phyloP scores from a whole-genome alignment of 768 basidiomycete genomes.

The Cystobasidium tubakii region DNA sequence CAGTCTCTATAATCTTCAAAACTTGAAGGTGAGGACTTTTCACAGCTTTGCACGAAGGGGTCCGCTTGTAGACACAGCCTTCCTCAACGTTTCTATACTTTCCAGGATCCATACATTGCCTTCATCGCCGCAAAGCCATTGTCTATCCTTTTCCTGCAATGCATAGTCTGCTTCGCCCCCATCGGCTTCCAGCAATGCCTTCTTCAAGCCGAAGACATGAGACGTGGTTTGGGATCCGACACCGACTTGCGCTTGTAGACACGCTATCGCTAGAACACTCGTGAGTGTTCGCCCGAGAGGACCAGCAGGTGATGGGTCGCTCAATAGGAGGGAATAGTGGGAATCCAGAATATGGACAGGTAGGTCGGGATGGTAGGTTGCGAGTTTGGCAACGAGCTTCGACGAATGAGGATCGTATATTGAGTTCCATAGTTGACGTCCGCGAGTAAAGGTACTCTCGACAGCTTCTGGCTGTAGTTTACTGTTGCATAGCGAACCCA shows the following conservation, averaged over 20 bases:
- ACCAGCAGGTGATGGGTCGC: slow-evolving; percentile 46
- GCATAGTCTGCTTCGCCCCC: slow-evolving; percentile 34
- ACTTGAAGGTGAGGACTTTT: not conserved
- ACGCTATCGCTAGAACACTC: slow-evolving; percentile 50
- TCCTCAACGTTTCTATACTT: slow-evolving; percentile 48
- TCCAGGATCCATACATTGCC: slow-evolving; percentile 50
- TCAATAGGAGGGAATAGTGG: slow-evolving; percentile 51
- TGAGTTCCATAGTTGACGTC: slow-evolving; percentile 47
- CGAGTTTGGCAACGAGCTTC: slow-evolving; percentile 50
- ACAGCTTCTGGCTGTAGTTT: slow-evolving; percentile 38
- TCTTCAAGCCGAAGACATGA: slow-evolving; percentile 51
- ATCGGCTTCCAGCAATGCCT: slow-evolving; percentile 45
- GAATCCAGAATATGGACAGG: slow-evolving; percentile 52
- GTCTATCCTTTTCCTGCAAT: slow-evolving; percentile 38
- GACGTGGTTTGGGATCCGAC: slow-evolving; percentile 51
- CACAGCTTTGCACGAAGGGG: slow-evolving; percentile 41
- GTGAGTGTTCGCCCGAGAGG: slow-evolving; percentile 48
- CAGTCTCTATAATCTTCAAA: not conserved
- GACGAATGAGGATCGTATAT: slow-evolving; percentile 50
- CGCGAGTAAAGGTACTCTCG: slow-evolving; percentile 26
- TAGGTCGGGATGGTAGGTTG: slow-evolving; percentile 50
- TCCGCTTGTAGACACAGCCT: slow-evolving; percentile 38
- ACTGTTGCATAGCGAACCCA: slow-evolving; percentile 33
- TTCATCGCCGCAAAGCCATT: slow-evolving; percentile 50
- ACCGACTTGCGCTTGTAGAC: slow-evolving; percentile 49